These are phyloP conservation scores for Lodderomyces jiufengensis DNA, from an alignment of 1,139 yeast genomes.

Conservation along the genomic window DNA sequence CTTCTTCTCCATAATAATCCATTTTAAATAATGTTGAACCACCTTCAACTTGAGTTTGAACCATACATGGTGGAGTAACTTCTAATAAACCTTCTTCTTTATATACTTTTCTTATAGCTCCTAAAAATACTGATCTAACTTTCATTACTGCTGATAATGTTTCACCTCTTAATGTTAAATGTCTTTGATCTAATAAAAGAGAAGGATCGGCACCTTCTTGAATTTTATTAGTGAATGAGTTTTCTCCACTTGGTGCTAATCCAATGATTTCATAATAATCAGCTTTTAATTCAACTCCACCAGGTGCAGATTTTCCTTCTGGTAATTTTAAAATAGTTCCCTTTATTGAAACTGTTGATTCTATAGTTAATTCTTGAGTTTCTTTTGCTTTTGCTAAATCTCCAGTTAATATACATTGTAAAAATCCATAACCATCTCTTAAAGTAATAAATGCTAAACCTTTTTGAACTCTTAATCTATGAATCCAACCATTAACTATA, in stretches of 20 bases:
- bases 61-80: conserved; percentile 99
- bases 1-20: conserved; percentile 96
- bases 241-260: conserved; percentile 95
- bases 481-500: conserved; percentile 89
- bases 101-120: conserved; percentile 72
- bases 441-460: conserved; percentile 86
- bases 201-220: conserved; percentile 95
- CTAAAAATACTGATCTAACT: conserved; percentile 80
- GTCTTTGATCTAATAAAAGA: conserved; percentile 89
- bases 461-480: conserved; percentile 89
- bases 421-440: conserved; percentile 91
- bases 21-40: conserved; percentile 93
- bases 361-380: conserved; percentile 82
- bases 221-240: conserved; percentile 88
- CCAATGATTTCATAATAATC: conserved; percentile 89
- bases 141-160: conserved; percentile 91
- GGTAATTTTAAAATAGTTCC: conserved; percentile 84
- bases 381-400: conserved; percentile 88
- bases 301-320: conserved; percentile 96
- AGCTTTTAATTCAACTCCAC: conserved; percentile 90
- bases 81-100: conserved; percentile 75
- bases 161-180: conserved; percentile 92
- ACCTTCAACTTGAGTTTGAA: conserved; percentile 99
- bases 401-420: conserved; percentile 86
- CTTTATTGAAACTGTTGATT: conserved; percentile 73